Percentiles rank a stretch among this genome's conserved stretches.
Evolutionary conservation across 495 filamentous ascomycete genomes (phyloP).

Genomic region (Clohesyomyces aquaticus): DNA sequence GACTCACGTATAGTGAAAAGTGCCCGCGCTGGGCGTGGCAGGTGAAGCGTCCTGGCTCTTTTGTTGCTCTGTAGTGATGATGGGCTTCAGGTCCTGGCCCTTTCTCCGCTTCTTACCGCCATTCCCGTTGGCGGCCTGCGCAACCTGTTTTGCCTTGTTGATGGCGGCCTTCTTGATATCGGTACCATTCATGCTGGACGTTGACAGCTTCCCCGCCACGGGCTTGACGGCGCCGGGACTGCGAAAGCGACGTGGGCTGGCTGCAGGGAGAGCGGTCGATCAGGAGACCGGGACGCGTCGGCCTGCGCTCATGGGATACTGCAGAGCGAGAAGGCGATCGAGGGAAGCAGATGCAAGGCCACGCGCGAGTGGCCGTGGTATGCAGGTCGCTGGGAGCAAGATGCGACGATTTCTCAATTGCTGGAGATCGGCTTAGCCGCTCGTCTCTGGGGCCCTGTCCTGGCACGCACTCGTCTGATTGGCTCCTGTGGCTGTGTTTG

Average conservation of each 20-base stretch:
- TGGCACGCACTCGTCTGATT: constrained; percentile 34
- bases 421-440: constrained; percentile 38
- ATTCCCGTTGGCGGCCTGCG: constrained; percentile 49
- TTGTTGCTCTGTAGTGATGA: constrained; percentile 48
- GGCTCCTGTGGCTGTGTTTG: constrained; percentile 20
- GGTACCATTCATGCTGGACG: constrained; percentile 69
- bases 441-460: constrained; percentile 36
- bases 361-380: constrained; percentile 24
- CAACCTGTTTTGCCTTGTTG: constrained; percentile 74
- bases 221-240: constrained; percentile 11
- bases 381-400: constrained; percentile 8
- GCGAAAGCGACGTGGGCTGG: constrained; percentile 13
- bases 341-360: neutral
- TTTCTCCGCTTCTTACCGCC: constrained; percentile 50
- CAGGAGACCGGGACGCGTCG: constrained; percentile 33
- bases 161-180: constrained; percentile 73
- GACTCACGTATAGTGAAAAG: constrained; percentile 43
- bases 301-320: constrained; percentile 21
- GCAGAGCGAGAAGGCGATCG: constrained; percentile 1
- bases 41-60: constrained; percentile 49
- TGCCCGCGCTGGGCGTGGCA: constrained; percentile 35
- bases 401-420: constrained; percentile 40
- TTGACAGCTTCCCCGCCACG: constrained; percentile 43
- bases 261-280: constrained; percentile 11
- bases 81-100: constrained; percentile 49